Evolutionary conservation across 2,329 filamentous ascomycete genomes (phyloP), one percentile per base, ranked within the genome.

Genomic region (Xenosphaeropsis pyriputrescens): DNA sequence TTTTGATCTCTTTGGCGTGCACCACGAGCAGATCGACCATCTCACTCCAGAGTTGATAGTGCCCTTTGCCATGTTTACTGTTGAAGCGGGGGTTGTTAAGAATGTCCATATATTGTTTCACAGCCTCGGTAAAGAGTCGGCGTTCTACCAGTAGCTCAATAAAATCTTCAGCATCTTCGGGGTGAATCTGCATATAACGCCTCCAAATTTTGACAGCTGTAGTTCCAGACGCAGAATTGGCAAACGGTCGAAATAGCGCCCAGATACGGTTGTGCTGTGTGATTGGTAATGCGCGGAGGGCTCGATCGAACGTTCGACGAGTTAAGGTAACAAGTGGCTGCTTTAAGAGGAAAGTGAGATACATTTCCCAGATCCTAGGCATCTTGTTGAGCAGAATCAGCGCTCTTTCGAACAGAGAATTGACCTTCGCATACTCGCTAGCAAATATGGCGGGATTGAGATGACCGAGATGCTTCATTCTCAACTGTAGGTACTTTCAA

Each of bases 351-450:
- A 98, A 96, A 35, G 72, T 72, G 44, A 98, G 75, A 57, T 95
- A 98, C 77, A 96, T 85, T 57, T 95, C 88, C 93, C 91, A 98
- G 55, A 98, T 91, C 47, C 77, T 75, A 17, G 93, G 91, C 91
- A 98, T 98, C 63, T 98, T 98, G 63, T 98, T 95, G 44, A 98
- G 72, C 31, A 98, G 69, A 41, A 95, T 84, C 37, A 98, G 65
- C 3, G 91, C 88, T 49, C 85, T 75, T 62, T 98, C 91, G 56
- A 94, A 98, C 31, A 96, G 74, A 38, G 84, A 72, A 57, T 98
- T 98, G 56, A 96, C 86, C 60, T 96, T 98, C 54, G 78, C 72
- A 60, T 81, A 96, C 54, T 98, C 88, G 41, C 72, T 64, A 37
- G 75, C 75, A 57, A 83, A 85, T 40, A 78, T 70, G 39, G 84